phyloP scores from a whole-genome alignment of 345 rosid species.

The Trapa bicornis region DNA sequence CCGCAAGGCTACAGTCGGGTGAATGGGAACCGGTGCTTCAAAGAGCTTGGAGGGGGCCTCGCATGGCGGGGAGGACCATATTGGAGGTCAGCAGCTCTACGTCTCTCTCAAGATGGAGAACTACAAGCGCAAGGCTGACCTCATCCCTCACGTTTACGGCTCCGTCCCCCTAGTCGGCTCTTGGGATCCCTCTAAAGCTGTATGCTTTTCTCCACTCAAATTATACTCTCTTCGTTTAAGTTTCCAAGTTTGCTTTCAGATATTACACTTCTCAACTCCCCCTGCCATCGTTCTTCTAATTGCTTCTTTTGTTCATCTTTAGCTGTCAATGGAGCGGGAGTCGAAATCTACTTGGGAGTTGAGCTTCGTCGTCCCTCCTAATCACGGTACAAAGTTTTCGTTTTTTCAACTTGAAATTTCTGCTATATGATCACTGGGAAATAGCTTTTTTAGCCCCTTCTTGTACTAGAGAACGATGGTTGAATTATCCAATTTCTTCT shows the following conservation, averaged over 20 bases:
- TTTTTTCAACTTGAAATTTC: background rate
- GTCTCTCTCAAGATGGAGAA: constrained; percentile 88
- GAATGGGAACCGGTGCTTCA: constrained; percentile 73
- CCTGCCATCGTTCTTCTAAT: background rate
- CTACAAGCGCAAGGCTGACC: constrained; percentile 62
- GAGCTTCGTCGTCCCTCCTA: constrained; percentile 94
- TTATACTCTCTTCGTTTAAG: background rate
- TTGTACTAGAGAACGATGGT: no score
- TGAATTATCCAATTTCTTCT: no score
- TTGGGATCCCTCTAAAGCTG: constrained; percentile 92
- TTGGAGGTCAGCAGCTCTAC: constrained; percentile 66
- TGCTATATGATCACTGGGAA: background rate
- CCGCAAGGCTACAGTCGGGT: background rate
- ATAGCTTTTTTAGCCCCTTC: no score
- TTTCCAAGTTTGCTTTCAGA: background rate
- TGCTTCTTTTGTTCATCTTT: background rate
- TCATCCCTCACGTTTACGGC: constrained; percentile 87
- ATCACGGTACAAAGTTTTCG: constrained; percentile 45
- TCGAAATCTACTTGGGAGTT: constrained; percentile 82
- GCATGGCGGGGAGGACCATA: constrained; percentile 44
- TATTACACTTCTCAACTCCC: background rate
- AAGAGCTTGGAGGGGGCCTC: constrained; percentile 41
- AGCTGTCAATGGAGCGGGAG: constrained; percentile 89
- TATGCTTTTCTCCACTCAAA: constrained; percentile 10
- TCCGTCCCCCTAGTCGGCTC: constrained; percentile 86